Base-by-base conservation (phyloP, 495 filamentous ascomycete species). In the Aspergillus affinis region DNA sequence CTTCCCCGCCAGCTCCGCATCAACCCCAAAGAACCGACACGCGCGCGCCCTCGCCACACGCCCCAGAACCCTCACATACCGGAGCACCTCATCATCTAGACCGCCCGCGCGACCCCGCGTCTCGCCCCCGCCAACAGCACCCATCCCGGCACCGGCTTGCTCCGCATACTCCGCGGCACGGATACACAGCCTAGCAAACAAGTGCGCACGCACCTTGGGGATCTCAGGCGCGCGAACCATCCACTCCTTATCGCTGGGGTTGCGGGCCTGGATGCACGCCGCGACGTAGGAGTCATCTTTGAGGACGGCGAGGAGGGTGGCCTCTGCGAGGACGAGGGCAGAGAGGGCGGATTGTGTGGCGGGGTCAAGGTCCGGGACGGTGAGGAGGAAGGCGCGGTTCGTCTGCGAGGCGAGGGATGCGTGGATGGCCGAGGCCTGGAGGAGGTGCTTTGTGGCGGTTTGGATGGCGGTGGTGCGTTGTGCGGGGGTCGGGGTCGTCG, bases 241-340 rank as follows among this genome's bases (percentile, higher is more conserved):
- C 92, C 92, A 97, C 63, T 95, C 92, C 36, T 82, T 88, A 70
- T 92, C 90, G 61, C 89, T 85, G 27, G 86, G 82, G 65, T 94
- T 92, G 32, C 90, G 81, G 50, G 85, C 83, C 57, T 91, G 88
- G 12, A 90, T 84, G 30, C 91, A 88, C 15, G 84, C 83, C 3
- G 86, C 85, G 1, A 94, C 86, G 65, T 98, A 97, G 0, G 93
- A 91, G 67, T 98, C 94, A 64, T 97, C 93, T 65, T 96, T 97
- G 29, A 93, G 72, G 0, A 97, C 91, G 3, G 91, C 90, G 2
- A 97, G 79, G 6, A 98, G 82, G 0, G 93, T 97, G 0, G 94
- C 93, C 70, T 96, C 92, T 0, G 91, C 90, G 12, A 95, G 75
- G 0, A 92, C 88, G 6, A 97, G 80, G 2, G 82, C 82, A 13